Evolutionary conservation across 352 stramenopile species (phyloP).

Genomic region (Globisporangium spinosum): DNA sequence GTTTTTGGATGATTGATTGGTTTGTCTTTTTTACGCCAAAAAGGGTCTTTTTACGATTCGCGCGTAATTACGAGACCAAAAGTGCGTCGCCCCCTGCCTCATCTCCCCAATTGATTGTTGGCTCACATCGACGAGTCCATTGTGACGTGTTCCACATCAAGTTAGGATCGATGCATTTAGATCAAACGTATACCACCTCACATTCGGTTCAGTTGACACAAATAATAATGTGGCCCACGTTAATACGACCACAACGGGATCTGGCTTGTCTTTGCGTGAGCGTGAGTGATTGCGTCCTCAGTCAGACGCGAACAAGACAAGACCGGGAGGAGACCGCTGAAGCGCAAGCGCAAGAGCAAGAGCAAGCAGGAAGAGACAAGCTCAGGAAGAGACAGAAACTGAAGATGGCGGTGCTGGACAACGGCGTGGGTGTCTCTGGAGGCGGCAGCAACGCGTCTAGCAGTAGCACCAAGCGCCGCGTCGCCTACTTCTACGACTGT

Average conservation of each 20-base stretch:
- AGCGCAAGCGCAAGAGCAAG: not conserved
- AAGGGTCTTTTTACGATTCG: slow-evolving; percentile 1
- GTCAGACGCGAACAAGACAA: not conserved
- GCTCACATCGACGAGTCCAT: not conserved
- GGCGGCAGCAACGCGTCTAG: slow-evolving; percentile 20
- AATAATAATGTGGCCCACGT: slow-evolving; percentile 1
- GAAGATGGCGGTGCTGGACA: slow-evolving; percentile 21
- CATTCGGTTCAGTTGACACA: not conserved
- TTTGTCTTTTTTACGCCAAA: slow-evolving; percentile 14
- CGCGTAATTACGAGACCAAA: slow-evolving; percentile 5
- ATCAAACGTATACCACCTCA: not conserved
- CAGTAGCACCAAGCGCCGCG: slow-evolving; percentile 59
- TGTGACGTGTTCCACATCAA: not conserved
- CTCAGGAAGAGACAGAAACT: not conserved
- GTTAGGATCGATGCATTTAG: not conserved
- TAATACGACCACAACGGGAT: not conserved
- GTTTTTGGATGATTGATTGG: slow-evolving; percentile 13
- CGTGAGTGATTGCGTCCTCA: not conserved
- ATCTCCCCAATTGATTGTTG: not conserved
- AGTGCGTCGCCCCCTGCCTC: no score
- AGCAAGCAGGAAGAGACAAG: not conserved
- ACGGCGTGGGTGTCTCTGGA: not conserved
- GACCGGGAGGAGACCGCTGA: not conserved
- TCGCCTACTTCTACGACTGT: slow-evolving; percentile 91
- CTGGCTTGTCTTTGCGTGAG: slow-evolving; percentile 4